Base-by-base conservation (phyloP, 169 alveolate genomes). In the Plasmodium ovale region DNA sequence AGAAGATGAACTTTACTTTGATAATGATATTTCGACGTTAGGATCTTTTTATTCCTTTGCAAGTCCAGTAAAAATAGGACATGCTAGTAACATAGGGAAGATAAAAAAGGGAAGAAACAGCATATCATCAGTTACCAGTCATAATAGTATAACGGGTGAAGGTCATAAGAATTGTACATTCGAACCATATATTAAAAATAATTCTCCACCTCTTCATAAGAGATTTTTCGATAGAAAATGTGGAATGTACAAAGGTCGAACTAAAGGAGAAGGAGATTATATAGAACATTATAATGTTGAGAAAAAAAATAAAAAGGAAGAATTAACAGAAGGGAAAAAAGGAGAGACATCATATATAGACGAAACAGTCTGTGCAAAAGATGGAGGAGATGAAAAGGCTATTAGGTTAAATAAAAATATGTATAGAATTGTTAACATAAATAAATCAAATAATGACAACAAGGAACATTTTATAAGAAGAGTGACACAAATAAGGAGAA, bases 1-100 rank as follows among this genome's bases (percentile, higher is more conserved):
- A 62, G 88, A 77, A 10, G 74, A 77, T 27, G 88, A 77, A 14
- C 65, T 77, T 47, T 77, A 77, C 47, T 77, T 77, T 53, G 88
- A 77, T 23, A 77, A 77, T 42, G 88, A 77, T 27, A 60, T 77
- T 60, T 77, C 88, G 0, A 77, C 88, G 1, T 33, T 77, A 19
- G 88, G 88, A 0, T 77, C 88, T 9, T 77, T 74, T 25, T 77
- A 77, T 37, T 77, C 88, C 14, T 14, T 49, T n/a, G 0, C 77
- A 6, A 77, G 77, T 16, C 68, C 88, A 23, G 7, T 54, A n/a
- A 77, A 77, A 47, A n/a, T n/a, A n/a, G n/a, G n/a, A n/a, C n/a
- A n/a, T n/a, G n/a, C n/a, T n/a, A n/a, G n/a, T n/a, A n/a, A n/a
- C n/a, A 56, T 21, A 29, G 25, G 42, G 14, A 77, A 64, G 29